These are phyloP conservation scores for Syzygium aqueum DNA, from an alignment of 345 rosid species.

Conservation along the genomic window DNA sequence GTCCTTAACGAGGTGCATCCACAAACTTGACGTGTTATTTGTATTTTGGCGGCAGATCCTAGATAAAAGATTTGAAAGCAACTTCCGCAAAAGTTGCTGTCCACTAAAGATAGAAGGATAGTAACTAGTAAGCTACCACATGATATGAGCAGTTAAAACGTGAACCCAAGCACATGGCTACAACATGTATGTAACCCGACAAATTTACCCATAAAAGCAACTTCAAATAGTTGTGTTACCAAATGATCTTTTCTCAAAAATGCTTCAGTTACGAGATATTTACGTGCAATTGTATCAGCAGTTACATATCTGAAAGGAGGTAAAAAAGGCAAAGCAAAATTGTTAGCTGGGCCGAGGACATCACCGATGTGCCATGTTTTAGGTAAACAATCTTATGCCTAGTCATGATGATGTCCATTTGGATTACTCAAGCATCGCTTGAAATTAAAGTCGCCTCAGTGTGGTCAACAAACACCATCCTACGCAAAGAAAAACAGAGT, in stretches of 20 bases:
- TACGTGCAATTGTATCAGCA: not conserved
- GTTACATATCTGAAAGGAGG: not conserved
- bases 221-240: too few relatives aligned
- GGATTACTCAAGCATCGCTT: not conserved
- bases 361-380: not conserved
- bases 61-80: not conserved
- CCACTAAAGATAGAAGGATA: not conserved
- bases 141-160: not conserved
- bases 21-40: not conserved
- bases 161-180: not conserved
- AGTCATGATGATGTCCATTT: not conserved
- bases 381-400: not conserved
- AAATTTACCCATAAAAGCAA: not conserved
- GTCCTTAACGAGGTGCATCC: not conserved
- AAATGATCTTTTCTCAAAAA: not conserved
- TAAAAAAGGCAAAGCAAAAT: not conserved
- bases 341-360: not conserved
- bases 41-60: not conserved
- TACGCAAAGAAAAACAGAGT: not conserved
- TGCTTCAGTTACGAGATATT: not conserved
- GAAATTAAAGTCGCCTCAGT: not conserved
- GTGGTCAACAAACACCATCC: not conserved
- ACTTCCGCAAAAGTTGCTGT: not conserved
- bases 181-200: not conserved
- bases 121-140: not conserved